Evolutionary conservation across 2,329 filamentous ascomycete genomes (phyloP).

Genomic region (Colletotrichum viniferum): DNA sequence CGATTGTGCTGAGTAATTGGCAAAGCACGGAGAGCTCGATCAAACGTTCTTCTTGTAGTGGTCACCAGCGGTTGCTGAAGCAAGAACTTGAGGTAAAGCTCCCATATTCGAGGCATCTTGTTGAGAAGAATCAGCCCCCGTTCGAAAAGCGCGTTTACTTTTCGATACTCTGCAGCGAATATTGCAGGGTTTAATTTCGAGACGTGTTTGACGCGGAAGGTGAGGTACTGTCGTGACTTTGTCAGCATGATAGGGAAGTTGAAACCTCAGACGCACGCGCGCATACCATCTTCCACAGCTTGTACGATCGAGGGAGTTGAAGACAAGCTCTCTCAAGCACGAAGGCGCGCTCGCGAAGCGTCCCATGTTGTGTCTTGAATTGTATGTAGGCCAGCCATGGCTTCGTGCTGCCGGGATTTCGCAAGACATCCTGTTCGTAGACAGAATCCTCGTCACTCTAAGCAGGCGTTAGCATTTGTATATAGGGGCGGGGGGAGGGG

Average conservation of each 20-base stretch:
- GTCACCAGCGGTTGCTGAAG: slow-evolving; percentile 92
- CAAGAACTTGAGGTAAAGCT: slow-evolving; percentile 93
- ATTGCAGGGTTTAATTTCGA: slow-evolving; percentile 81
- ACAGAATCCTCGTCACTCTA: slow-evolving; percentile 87
- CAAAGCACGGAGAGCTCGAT: slow-evolving; percentile 87
- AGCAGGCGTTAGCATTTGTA: slow-evolving; percentile 29
- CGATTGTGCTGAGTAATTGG: slow-evolving; percentile 95
- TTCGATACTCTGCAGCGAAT: slow-evolving; percentile 81
- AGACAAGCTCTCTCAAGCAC: slow-evolving; percentile 90
- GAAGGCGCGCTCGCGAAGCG: slow-evolving; percentile 80
- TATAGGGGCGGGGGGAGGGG: background rate
- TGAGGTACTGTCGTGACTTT: slow-evolving; percentile 69
- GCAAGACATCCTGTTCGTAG: slow-evolving; percentile 94
- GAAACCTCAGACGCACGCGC: background rate
- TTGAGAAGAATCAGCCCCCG: slow-evolving; percentile 90
- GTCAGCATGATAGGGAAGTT: background rate
- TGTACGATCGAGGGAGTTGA: slow-evolving; percentile 92
- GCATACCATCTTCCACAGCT: slow-evolving; percentile 91
- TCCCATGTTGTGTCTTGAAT: slow-evolving; percentile 88
- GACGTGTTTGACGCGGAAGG: slow-evolving; percentile 82
- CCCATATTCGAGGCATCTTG: slow-evolving; percentile 99
- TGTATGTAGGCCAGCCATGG: slow-evolving; percentile 95
- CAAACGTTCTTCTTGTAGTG: slow-evolving; percentile 84
- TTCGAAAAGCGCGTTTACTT: slow-evolving; percentile 95
- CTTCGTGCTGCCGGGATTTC: slow-evolving; percentile 83